phyloP scores from a whole-genome alignment of 129 eudicot genomes.

The Centaurea solstitialis region DNA sequence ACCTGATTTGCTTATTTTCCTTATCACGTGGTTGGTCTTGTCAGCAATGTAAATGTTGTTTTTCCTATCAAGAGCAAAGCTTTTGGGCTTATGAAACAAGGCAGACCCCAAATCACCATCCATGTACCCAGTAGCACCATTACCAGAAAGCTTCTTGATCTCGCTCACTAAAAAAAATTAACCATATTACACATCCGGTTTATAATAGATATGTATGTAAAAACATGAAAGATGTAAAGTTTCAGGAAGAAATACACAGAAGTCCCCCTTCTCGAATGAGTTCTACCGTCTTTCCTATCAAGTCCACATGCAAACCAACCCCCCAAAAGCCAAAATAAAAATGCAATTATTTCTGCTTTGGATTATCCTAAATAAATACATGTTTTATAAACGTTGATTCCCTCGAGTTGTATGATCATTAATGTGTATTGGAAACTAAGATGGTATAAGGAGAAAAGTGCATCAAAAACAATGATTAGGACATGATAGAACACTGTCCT shows the following conservation, averaged over 20 bases:
- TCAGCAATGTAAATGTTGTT: conserved; percentile 91
- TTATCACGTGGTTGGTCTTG: conserved; percentile 55
- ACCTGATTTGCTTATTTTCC: conserved; percentile 87
- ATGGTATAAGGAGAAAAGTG: no score
- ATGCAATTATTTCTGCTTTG: no score
- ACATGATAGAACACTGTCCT: no score
- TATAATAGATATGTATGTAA: neutral
- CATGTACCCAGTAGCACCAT: conserved; percentile 49
- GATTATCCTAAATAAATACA: neutral
- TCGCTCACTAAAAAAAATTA: conserved; percentile 41
- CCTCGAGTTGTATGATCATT: neutral
- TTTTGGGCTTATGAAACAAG: conserved; percentile 60
- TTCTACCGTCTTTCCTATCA: conserved; percentile 3
- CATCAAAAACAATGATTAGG: no score
- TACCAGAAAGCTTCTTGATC: conserved; percentile 58
- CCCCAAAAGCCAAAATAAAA: neutral
- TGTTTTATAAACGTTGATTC: neutral
- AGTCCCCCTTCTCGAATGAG: neutral
- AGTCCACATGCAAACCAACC: neutral
- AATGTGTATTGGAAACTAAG: neutral
- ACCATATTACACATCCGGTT: neutral
- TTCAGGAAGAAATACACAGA: conserved; percentile 2
- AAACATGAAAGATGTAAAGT: conserved; percentile 4
- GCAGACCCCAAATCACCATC: conserved; percentile 82
- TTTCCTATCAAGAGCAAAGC: conserved; percentile 70